Conservation (phyloP, 805 yeast species). For the Lipomyces lipofer region DNA sequence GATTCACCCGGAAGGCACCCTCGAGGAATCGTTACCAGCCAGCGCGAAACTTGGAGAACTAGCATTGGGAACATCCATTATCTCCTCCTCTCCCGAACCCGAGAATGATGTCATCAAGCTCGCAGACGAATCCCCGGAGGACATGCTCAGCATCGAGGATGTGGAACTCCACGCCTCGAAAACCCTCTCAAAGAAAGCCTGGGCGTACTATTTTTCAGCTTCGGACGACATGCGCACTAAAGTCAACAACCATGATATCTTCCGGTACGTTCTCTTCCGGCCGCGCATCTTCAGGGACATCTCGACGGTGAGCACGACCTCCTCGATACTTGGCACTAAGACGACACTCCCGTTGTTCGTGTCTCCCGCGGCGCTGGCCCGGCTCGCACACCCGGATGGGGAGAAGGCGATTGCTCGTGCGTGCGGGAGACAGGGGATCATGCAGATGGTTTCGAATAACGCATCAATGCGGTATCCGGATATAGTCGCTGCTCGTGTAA, state of each 20-base stretch:
- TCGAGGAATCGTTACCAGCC: conserved; percentile 30
- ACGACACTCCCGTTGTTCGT: conserved; percentile 50
- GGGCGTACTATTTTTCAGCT: conserved; percentile 70
- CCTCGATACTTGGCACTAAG: conserved; percentile 52
- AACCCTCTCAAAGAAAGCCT: conserved; percentile 73
- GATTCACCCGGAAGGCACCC: conserved; percentile 37
- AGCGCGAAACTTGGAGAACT: conserved; percentile 24
- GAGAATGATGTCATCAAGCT: not conserved
- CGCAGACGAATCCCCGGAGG: conserved; percentile 20
- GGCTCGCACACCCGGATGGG: conserved; percentile 48
- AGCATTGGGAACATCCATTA: not conserved
- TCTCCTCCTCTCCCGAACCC: not conserved
- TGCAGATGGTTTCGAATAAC: conserved; percentile 52
- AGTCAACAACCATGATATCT: conserved; percentile 48
- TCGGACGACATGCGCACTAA: conserved; percentile 52
- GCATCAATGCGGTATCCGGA: conserved; percentile 48
- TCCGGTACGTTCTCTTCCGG: conserved; percentile 46
- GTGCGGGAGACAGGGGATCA: conserved; percentile 44
- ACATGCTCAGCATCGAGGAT: conserved; percentile 65
- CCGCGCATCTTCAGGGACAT: conserved; percentile 49
- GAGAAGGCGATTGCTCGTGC: conserved; percentile 47
- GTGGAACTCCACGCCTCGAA: conserved; percentile 83
- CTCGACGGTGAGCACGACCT: conserved; percentile 44
- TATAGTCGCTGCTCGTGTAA: conserved; percentile 41
- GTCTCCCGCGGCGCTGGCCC: conserved; percentile 51